phyloP scores from a whole-genome alignment of 208 protist species.

The Leptomonas pyrrhocoris region DNA sequence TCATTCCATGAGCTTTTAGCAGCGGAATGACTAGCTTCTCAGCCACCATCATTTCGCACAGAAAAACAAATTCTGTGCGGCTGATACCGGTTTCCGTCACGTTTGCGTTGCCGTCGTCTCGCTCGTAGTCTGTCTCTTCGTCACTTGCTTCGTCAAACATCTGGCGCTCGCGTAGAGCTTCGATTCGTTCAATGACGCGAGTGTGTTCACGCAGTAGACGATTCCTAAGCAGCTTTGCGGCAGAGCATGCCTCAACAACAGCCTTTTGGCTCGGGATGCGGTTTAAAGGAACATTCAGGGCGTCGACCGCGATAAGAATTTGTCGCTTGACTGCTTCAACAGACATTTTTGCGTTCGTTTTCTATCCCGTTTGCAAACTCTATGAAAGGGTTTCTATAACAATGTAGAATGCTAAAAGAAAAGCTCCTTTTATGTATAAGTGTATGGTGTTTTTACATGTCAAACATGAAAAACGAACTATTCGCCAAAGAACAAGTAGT shows the following conservation, averaged over 20 bases:
- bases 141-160: conserved; percentile 59
- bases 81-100: conserved; percentile 20
- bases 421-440: not conserved
- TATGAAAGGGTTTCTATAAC: not conserved
- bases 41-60: conserved; percentile 82
- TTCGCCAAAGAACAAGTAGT: no score
- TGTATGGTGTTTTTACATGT: no score
- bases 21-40: conserved; percentile 81
- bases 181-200: conserved; percentile 65
- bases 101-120: conserved; percentile 27
- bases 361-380: conserved; percentile 18
- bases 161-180: conserved; percentile 57
- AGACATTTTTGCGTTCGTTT: conserved; percentile 48
- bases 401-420: conserved; percentile 30
- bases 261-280: conserved; percentile 37
- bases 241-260: conserved; percentile 57
- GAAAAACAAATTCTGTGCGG: conserved; percentile 75
- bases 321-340: conserved; percentile 70
- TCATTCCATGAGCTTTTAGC: conserved; percentile 83
- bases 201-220: conserved; percentile 74
- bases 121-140: conserved; percentile 41
- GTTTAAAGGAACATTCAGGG: conserved; percentile 62
- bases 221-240: conserved; percentile 79
- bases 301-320: conserved; percentile 64
- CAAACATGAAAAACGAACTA: no score